Base-by-base conservation (phyloP, 352 stramenopile genomes). In the Pythium phragmiticola region DNA sequence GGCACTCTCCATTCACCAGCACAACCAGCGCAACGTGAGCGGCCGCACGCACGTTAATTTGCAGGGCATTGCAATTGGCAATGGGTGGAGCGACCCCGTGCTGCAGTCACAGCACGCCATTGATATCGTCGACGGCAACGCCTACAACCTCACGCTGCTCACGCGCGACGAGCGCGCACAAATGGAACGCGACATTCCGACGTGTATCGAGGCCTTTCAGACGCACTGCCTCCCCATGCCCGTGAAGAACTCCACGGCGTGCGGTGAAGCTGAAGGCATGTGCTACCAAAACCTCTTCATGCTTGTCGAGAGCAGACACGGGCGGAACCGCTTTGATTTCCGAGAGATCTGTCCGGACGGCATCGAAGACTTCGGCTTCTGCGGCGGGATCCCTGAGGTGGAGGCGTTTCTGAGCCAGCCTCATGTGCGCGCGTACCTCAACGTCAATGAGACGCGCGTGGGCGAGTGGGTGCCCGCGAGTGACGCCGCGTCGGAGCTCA, bases 11-110 rank as follows among this genome's bases (percentile, higher is more conserved):
- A 74, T 89, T 21, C 74, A 51, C 63, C 34, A 78, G 46, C 51
- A 72, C 42, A 66, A 77, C 45, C 49, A 55, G 12, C 30, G 70
- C 14, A 46, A 49, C 42, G 34, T 43, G 11, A 54, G 73, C 21
- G 72, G 81, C 37, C 76, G 75, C 34, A 67, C 57, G 63, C 28
- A 74, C 59, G 75, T 88, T 56, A 78, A 83, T 41, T 57, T 94
- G 39, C 58, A 73, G n/a, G 82, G 82, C 14, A 78, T 94, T 49
- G 77, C 78, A 3, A 76, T 94, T 33, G 85, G 85, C 51, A 94
- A 94, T 55, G 85, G 85, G 9, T 54, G 92, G 21, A 94, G 82
- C 3, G 43, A 66, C 51, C 50, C 60, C 13, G 37, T 78, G 4
- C 65, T 82, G 23, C 68, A 80, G 69, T 63, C 74, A 28, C 14